Conservation (phyloP, 1,284 basidiomycete species). For the Schizopora paradoxa region DNA sequence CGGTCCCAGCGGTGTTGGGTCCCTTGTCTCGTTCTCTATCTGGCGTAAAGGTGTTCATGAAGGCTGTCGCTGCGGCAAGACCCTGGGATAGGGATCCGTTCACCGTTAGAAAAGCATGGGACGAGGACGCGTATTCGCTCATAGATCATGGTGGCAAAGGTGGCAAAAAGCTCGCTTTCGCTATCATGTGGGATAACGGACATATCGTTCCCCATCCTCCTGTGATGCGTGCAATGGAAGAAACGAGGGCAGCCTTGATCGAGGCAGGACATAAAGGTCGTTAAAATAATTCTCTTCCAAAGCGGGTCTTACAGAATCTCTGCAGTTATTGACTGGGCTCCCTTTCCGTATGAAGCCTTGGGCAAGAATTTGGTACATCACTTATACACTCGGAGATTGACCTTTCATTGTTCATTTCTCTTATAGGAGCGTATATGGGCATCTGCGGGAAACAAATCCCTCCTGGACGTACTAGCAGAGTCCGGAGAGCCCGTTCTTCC, state of each 20-base stretch:
- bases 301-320: no score
- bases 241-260: conserved; percentile 50
- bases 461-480: conserved; percentile 30
- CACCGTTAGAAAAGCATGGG: conserved; percentile 59
- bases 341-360: conserved; percentile 39
- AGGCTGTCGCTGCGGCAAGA: conserved; percentile 47
- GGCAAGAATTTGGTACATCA: conserved; percentile 32
- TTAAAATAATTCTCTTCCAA: no score
- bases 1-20: conserved; percentile 65
- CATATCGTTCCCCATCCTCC: conserved; percentile 65
- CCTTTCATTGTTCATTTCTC: background rate
- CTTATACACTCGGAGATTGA: no score
- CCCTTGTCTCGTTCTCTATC: conserved; percentile 58
- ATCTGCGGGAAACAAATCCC: conserved; percentile 42
- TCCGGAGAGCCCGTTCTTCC: conserved; percentile 46
- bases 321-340: conserved; percentile 36
- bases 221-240: conserved; percentile 55
- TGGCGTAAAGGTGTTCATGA: conserved; percentile 59
- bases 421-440: conserved; percentile 36
- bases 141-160: conserved; percentile 48
- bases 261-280: conserved; percentile 68
- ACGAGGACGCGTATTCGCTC: conserved; percentile 49
- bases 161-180: conserved; percentile 54
- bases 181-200: conserved; percentile 59
- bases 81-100: conserved; percentile 70